Evolutionary conservation across 148 eudicot genomes (phyloP).

Genomic region (Silene latifolia): DNA sequence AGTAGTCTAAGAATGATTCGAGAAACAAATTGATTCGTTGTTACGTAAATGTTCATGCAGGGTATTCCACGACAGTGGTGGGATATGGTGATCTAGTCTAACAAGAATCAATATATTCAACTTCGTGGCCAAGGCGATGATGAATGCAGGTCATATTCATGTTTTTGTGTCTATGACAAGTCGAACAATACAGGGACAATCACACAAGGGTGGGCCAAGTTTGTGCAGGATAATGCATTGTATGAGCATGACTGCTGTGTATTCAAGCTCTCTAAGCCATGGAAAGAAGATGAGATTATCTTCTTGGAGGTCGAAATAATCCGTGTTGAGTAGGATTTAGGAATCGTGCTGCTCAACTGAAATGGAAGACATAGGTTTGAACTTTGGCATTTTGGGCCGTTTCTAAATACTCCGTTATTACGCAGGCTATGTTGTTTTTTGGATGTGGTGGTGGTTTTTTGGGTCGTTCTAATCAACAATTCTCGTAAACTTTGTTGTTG

Average conservation of each 20-base stretch:
- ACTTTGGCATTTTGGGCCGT: background rate
- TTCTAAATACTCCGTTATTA: too few relatives aligned
- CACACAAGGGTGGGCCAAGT: conserved; percentile 4
- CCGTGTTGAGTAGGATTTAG: background rate
- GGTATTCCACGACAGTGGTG: too few relatives aligned
- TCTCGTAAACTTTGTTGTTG: too few relatives aligned
- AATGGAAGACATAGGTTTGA: background rate
- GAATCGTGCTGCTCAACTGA: background rate
- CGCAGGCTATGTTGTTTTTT: too few relatives aligned
- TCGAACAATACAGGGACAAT: background rate
- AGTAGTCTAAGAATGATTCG: too few relatives aligned
- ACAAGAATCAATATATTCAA: background rate
- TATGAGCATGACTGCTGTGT: conserved; percentile 14
- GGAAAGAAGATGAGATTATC: conserved; percentile 5
- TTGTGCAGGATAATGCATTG: conserved; percentile 6
- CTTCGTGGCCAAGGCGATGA: background rate
- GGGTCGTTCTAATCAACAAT: too few relatives aligned
- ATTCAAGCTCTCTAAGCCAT: conserved; percentile 9
- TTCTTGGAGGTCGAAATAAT: conserved; percentile 8
- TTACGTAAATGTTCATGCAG: too few relatives aligned
- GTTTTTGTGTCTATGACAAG: conserved; percentile 1
- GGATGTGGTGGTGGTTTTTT: too few relatives aligned
- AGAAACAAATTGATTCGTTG: too few relatives aligned
- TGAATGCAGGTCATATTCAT: background rate
- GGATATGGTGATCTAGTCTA: background rate